A percentile compares a stretch with the other conserved stretches of the same genome.
Conservation (phyloP, 176 grass and related monocot genomes). For the Carex littledalei region DNA sequence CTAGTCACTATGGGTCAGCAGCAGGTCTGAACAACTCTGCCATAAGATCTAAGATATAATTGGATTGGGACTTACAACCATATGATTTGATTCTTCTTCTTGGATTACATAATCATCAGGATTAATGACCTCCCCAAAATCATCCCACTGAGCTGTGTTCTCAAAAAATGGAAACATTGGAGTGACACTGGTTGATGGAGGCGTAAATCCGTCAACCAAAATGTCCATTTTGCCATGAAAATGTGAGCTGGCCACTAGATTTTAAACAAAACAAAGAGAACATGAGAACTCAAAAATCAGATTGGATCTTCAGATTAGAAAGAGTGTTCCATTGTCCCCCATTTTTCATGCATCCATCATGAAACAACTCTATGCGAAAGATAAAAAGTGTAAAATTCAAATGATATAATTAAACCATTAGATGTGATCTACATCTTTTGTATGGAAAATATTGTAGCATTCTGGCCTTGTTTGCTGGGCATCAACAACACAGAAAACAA, state of each 20-base stretch:
- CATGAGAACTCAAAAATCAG: not conserved
- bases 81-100: constrained; percentile 80
- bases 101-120: constrained; percentile 93
- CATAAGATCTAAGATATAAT: not conserved
- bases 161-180: constrained; percentile 98
- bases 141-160: constrained; percentile 87
- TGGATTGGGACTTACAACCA: constrained; percentile 62
- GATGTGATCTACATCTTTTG: not conserved
- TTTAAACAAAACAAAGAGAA: constrained; percentile 22
- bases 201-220: constrained; percentile 93
- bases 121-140: constrained; percentile 96
- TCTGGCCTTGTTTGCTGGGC: not conserved
- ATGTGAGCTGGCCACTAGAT: constrained; percentile 32
- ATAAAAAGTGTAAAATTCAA: not conserved
- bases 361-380: not conserved
- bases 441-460: not conserved
- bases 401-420: not conserved
- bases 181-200: constrained; percentile 61
- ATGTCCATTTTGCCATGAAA: constrained; percentile 57
- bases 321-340: not conserved
- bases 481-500: not conserved
- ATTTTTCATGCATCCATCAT: not conserved
- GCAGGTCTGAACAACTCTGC: not conserved
- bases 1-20: not conserved
- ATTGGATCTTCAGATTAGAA: not conserved